A percentile compares a stretch with the other conserved stretches of the same genome.
Conservation (phyloP, 2,329 filamentous ascomycete species). For the Neofusicoccum parvum region DNA sequence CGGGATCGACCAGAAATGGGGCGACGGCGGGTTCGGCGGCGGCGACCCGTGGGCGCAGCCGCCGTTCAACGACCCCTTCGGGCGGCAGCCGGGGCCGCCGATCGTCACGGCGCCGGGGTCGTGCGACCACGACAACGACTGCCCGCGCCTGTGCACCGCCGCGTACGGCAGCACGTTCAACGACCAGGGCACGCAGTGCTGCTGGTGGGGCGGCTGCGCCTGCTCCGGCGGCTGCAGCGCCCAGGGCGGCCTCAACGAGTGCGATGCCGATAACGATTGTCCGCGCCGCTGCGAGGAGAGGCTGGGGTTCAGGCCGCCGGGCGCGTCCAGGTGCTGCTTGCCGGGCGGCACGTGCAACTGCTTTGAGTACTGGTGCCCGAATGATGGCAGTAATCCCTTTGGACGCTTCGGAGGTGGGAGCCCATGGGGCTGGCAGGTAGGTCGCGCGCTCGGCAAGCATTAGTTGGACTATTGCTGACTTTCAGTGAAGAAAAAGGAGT, state of each 20-base stretch:
- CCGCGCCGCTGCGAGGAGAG: background rate
- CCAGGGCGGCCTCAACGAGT: background rate
- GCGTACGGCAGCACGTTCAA: background rate
- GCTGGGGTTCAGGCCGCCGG: background rate
- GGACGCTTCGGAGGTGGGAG: no score
- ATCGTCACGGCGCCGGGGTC: no score
- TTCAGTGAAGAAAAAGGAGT: no score
- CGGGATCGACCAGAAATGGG: background rate
- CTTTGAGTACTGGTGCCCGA: no score
- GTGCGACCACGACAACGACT: conserved; percentile 5
- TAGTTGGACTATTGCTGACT: no score
- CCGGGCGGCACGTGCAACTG: background rate
- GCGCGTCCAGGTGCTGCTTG: background rate
- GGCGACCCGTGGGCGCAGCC: no score
- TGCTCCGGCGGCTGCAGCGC: background rate
- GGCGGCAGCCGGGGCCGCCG: no score
- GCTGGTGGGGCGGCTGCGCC: background rate
- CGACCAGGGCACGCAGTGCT: background rate
- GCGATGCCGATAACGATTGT: background rate
- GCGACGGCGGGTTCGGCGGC: background rate
- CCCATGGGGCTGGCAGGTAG: no score
- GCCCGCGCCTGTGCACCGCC: background rate
- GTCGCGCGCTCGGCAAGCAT: no score
- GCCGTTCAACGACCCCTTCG: no score
- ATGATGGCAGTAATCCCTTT: no score